These are phyloP conservation scores for Fraxinus cuspidata DNA, from an alignment of 257 asterid genomes.

Conservation along the genomic window DNA sequence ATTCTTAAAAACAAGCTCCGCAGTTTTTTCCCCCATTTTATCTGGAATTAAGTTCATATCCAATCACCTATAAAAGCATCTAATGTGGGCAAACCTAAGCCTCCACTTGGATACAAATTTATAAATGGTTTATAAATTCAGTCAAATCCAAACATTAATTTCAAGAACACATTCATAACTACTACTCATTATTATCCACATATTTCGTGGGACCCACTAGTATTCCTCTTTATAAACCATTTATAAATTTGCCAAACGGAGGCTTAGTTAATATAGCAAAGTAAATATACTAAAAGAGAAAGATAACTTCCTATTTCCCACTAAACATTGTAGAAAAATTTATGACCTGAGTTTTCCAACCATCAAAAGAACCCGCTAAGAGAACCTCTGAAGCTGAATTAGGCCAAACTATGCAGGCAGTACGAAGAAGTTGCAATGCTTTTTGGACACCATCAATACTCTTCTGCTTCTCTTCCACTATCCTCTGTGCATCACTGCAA, in stretches of 20 bases:
- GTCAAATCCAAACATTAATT: neutral
- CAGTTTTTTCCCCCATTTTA: neutral
- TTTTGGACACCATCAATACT: conserved; percentile 54
- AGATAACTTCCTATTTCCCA: conserved; percentile 22
- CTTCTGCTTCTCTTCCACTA: conserved; percentile 57
- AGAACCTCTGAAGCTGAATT: conserved; percentile 82
- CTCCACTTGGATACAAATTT: neutral
- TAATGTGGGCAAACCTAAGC: neutral
- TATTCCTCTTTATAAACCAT: too few species aligned
- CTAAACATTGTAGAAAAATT: conserved; percentile 13
- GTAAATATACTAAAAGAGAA: conserved; percentile 12
- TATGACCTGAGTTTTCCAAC: conserved; percentile 93
- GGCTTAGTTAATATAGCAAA: conserved; percentile 7
- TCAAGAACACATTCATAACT: neutral
- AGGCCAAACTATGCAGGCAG: conserved; percentile 64
- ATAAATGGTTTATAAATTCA: too few species aligned
- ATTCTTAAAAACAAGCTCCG: neutral
- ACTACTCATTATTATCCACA: too few species aligned
- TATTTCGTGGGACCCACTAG: too few species aligned
- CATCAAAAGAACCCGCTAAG: conserved; percentile 86
- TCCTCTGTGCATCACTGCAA: conserved; percentile 67
- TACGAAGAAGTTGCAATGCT: conserved; percentile 68
- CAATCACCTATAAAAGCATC: neutral
- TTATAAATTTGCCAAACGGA: too few species aligned
- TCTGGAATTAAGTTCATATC: neutral